A percentile compares a stretch with the other conserved stretches of the same genome.
phyloP scores from a whole-genome alignment of 352 stramenopile species.

The Hyphochytrium catenoides region DNA sequence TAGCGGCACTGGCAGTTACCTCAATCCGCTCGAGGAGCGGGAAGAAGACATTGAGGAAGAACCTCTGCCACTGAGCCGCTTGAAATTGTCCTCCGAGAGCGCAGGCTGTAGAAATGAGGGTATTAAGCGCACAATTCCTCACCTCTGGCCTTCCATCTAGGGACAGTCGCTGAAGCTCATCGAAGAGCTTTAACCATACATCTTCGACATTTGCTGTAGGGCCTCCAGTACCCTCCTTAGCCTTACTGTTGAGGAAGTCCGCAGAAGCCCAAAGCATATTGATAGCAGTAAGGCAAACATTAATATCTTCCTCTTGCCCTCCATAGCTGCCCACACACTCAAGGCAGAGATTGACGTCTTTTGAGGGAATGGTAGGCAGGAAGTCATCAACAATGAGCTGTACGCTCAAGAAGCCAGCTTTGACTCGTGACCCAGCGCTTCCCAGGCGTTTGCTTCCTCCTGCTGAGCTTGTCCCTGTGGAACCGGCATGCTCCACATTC shows the following conservation, averaged over 20 bases:
- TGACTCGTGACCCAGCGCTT: background rate
- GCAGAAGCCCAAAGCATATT: constrained; percentile 86
- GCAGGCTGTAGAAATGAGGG: constrained; percentile 85
- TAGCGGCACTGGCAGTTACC: no score
- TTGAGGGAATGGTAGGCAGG: constrained; percentile 51
- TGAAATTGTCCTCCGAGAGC: constrained; percentile 76
- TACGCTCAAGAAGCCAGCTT: constrained; percentile 85
- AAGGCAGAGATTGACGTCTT: constrained; percentile 41
- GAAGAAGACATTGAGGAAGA: constrained; percentile 78
- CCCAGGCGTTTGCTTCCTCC: background rate
- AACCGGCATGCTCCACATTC: no score
- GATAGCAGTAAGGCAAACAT: constrained; percentile 89
- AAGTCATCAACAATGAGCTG: constrained; percentile 91
- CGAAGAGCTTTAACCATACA: constrained; percentile 23
- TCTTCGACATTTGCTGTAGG: constrained; percentile 17
- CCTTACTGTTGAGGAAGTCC: constrained; percentile 34
- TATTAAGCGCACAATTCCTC: constrained; percentile 90
- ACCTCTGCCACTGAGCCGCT: constrained; percentile 69
- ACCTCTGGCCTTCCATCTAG: constrained; percentile 77
- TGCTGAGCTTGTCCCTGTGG: no score
- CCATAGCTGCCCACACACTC: constrained; percentile 83
- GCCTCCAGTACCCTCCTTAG: background rate
- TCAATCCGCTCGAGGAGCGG: no score
- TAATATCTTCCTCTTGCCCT: constrained; percentile 78
- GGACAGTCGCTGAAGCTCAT: constrained; percentile 57